Evolutionary conservation across 805 yeast species (phyloP).

Genomic region (Candida caryicola): DNA sequence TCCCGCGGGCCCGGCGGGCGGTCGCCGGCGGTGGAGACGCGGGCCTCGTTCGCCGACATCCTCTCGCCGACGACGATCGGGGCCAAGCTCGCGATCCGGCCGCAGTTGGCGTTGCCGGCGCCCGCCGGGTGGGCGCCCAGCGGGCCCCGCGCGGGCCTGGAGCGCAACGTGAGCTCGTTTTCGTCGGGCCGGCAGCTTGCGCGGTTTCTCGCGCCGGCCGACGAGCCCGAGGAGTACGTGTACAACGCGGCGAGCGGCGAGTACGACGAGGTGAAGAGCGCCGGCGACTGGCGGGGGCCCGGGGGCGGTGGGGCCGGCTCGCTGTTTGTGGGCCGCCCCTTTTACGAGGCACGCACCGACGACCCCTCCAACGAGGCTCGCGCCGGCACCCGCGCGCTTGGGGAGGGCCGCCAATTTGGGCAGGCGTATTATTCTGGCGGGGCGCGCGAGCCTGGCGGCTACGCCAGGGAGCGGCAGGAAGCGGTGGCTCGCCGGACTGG

Average conservation of each 20-base stretch:
- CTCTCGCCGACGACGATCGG: conserved; percentile 42
- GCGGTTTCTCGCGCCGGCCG: conserved; percentile 6
- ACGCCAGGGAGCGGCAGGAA: no score
- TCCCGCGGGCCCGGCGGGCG: no score
- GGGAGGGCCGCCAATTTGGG: neutral
- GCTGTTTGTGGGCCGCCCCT: neutral
- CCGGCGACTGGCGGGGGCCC: neutral
- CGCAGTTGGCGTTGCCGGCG: conserved; percentile 10
- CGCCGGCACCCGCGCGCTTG: neutral
- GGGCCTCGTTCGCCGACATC: conserved; percentile 13
- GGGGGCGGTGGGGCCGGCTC: neutral
- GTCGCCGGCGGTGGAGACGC: no score
- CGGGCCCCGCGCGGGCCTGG: neutral
- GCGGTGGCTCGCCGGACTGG: no score
- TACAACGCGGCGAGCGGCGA: conserved; percentile 10
- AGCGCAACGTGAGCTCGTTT: conserved; percentile 15
- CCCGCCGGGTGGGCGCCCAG: neutral
- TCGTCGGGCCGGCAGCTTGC: conserved; percentile 8
- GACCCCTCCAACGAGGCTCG: neutral
- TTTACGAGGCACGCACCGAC: neutral
- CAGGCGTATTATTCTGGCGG: neutral
- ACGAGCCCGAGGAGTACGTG: conserved; percentile 10
- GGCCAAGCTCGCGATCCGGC: conserved; percentile 35
- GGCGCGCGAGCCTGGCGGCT: neutral
- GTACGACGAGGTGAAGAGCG: conserved; percentile 1